A percentile compares a stretch with the other conserved stretches of the same genome.
phyloP scores from a whole-genome alignment of 2,329 filamentous ascomycete genomes.

The Cadophora sp. region DNA sequence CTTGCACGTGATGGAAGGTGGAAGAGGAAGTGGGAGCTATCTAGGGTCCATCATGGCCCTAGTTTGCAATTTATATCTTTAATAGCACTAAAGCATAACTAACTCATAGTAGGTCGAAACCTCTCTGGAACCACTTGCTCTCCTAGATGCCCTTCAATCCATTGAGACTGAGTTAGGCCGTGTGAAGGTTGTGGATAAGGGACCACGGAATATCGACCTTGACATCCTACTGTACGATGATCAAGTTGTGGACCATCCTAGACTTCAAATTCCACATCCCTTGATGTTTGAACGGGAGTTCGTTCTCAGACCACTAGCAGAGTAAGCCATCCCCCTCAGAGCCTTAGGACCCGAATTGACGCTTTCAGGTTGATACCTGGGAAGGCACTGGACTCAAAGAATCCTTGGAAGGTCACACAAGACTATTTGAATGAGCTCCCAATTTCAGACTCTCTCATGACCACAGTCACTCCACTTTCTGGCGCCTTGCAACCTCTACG shows the following conservation, averaged over 20 bases:
- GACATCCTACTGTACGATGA: conserved; percentile 88
- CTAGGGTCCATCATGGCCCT: not conserved
- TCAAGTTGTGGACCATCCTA: conserved; percentile 67
- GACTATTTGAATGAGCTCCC: conserved; percentile 68
- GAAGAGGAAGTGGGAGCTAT: not conserved
- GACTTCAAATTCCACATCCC: conserved; percentile 84
- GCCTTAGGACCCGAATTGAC: conserved; percentile 24
- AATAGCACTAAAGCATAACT: not conserved
- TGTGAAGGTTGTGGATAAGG: conserved; percentile 87
- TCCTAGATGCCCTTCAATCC: conserved; percentile 81
- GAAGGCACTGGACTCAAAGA: conserved; percentile 57
- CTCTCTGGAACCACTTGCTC: conserved; percentile 71
- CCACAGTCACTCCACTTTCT: conserved; percentile 64
- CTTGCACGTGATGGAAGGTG: not conserved
- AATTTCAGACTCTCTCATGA: conserved; percentile 56
- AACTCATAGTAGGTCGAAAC: conserved; percentile 75
- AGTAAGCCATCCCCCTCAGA: conserved; percentile 57
- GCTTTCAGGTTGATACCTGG: conserved; percentile 59
- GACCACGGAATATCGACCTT: conserved; percentile 91
- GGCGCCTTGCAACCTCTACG: conserved; percentile 60
- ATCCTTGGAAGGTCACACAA: conserved; percentile 66
- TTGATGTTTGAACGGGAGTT: conserved; percentile 92
- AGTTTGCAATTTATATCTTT: not conserved
- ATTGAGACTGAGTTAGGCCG: conserved; percentile 84
- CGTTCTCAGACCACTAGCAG: conserved; percentile 84